A percentile compares a stretch with the other conserved stretches of the same genome.
phyloP scores from a whole-genome alignment of 768 basidiomycete species.

The Tulasnella calospora region DNA sequence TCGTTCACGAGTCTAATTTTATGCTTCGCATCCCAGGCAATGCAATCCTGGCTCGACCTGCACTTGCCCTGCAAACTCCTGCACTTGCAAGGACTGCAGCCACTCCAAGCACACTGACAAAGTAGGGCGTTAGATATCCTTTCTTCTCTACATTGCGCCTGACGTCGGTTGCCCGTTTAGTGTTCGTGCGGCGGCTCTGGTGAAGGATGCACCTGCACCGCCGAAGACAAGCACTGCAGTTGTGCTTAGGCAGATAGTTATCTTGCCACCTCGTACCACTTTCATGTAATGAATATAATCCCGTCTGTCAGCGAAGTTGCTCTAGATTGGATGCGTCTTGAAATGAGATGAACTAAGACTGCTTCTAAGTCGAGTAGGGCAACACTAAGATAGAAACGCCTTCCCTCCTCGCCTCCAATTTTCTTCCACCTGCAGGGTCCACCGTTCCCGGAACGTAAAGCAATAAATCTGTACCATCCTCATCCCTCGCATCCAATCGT shows the following conservation, averaged over 20 bases:
- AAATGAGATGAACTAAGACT: not conserved
- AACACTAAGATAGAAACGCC: conserved; percentile 18
- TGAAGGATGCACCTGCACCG: conserved; percentile 7
- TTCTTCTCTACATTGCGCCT: not conserved
- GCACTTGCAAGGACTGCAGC: conserved; percentile 14
- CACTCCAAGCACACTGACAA: not conserved
- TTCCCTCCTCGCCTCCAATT: conserved; percentile 10
- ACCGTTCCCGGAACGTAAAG: conserved; percentile 16
- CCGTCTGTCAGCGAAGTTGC: not conserved
- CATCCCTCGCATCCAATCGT: conserved; percentile 31
- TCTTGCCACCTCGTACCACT: not conserved
- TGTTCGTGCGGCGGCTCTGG: not conserved
- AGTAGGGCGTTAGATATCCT: not conserved
- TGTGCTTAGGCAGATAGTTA: not conserved
- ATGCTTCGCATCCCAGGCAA: not conserved
- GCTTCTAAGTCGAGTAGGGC: not conserved
- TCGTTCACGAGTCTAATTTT: not conserved
- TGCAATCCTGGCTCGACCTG: not conserved
- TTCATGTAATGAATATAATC: not conserved
- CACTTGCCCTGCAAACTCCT: not conserved
- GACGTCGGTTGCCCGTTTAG: not conserved
- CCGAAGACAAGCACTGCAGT: not conserved
- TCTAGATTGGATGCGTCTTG: not conserved
- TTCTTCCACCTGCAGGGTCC: not conserved
- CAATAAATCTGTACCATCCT: conserved; percentile 19